A percentile compares a stretch with the other conserved stretches of the same genome.
phyloP scores from a whole-genome alignment of 108 stramenopile species.

The Thalassiosira profunda region DNA sequence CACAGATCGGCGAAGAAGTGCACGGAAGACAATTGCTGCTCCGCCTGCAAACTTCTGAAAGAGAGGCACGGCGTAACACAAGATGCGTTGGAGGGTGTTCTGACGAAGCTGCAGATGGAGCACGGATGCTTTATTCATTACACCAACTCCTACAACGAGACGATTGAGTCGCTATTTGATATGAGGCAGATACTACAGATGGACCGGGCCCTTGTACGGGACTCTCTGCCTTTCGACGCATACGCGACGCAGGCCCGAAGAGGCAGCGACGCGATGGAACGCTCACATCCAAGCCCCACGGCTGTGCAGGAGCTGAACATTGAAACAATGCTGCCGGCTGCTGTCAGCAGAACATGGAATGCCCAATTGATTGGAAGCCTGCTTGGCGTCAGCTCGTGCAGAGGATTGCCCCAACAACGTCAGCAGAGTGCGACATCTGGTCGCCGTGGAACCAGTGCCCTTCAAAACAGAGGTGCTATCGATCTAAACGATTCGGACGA shows the following conservation, averaged over 20 bases:
- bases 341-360: constrained; percentile 17
- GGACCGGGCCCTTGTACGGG: too few species aligned
- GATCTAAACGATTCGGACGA: constrained; percentile 9
- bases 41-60: constrained; percentile 35
- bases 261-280: background rate
- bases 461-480: too few species aligned
- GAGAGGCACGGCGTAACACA: constrained; percentile 51
- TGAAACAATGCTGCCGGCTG: constrained; percentile 5
- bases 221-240: constrained; percentile 14
- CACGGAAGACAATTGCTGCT: constrained; percentile 27
- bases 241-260: constrained; percentile 33
- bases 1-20: constrained; percentile 29
- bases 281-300: background rate
- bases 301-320: constrained; percentile 25
- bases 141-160: constrained; percentile 55
- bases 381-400: too few species aligned
- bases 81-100: constrained; percentile 40
- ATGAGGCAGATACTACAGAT: constrained; percentile 37
- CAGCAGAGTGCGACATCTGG: too few species aligned
- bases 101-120: constrained; percentile 44
- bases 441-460: background rate
- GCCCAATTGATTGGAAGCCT: too few species aligned
- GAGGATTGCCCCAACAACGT: too few species aligned
- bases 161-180: constrained; percentile 41
- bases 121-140: constrained; percentile 57